Evolutionary conservation across 2,329 filamentous ascomycete species (phyloP), one percentile per base, ranked within the genome.

Genomic region (Venturia oleaginea): DNA sequence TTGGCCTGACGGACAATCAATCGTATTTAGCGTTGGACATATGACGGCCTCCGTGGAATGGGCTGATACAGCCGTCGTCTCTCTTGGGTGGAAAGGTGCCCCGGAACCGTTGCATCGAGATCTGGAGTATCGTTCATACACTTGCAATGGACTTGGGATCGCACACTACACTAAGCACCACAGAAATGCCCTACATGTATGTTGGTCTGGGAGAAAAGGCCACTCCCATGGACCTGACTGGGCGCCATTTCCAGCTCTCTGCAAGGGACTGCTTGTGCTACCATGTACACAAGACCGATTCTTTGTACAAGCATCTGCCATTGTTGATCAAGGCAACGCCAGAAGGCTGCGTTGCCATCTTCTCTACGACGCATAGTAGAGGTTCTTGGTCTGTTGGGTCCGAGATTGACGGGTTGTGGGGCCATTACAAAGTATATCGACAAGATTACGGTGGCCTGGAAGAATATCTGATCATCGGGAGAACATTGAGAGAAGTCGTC

Each of bases 401-500:
- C 0, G 88, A 91, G 72, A 87, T 91, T 74, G 88, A 91, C 70
- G 87, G 88, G 34, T 82, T 90, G 75, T 91, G 87, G 86, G 88
- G 88, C 0, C 83, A 83, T 65, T 90, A 85, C 81, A 90, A 90
- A 72, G 86, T 89, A 24, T 89, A 89, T 69, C 82, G 87, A 8
- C 88, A 91, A 73, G 86, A 88, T 66, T 83, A 87, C 67, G 88
- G 88, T 27, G 88, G 88, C 0, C 77, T 91, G 0, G 88, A 91
- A 70, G 83, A 90, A 74, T 90, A 90, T 68, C 77, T 86, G 27
- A 83, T 91, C 59, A 79, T 89, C 1, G 88, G 87, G 15, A 80
- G 80, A 68, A 90, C 85, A 0, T 75, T 90, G 4, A 80, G 83
- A 66, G 87, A 90, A 1, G 82, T 90, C 0, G 85, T 91, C 0